These are phyloP conservation scores for Nemania bipapillata DNA, from an alignment of 2,329 filamentous ascomycete species.

Conservation along the genomic window DNA sequence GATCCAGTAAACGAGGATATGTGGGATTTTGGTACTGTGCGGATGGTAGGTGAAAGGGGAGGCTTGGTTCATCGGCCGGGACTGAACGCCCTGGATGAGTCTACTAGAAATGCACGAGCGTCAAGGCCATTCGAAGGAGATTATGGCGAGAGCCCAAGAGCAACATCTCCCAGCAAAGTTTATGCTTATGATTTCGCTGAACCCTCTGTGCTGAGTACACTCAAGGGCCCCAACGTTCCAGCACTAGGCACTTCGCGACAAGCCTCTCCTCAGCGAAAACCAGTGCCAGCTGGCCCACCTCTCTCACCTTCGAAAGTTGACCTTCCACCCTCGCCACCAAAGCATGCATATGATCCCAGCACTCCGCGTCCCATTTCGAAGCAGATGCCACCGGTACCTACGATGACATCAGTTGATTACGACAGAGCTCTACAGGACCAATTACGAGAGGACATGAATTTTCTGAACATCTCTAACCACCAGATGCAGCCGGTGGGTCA, in stretches of 20 bases:
- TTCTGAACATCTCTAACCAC: conserved; percentile 61
- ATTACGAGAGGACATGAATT: conserved; percentile 70
- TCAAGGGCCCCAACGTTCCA: conserved; percentile 61
- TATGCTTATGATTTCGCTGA: conserved; percentile 58
- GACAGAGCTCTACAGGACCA: conserved; percentile 70
- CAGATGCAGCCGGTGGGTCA: conserved; percentile 40
- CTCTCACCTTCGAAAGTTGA: conserved; percentile 69
- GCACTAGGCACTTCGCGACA: conserved; percentile 64
- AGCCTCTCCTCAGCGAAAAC: conserved; percentile 69
- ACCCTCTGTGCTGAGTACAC: conserved; percentile 62
- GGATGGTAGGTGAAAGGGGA: conserved; percentile 76
- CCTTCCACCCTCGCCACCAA: conserved; percentile 68
- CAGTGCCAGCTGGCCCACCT: conserved; percentile 54
- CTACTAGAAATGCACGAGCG: conserved; percentile 79
- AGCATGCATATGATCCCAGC: conserved; percentile 56
- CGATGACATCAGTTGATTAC: conserved; percentile 67
- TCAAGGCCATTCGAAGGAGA: conserved; percentile 65
- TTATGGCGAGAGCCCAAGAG: conserved; percentile 64
- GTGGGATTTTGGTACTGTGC: conserved; percentile 98
- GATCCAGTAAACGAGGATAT: conserved; percentile 78
- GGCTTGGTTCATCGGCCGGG: conserved; percentile 66
- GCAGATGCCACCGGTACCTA: conserved; percentile 60
- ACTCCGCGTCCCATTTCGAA: conserved; percentile 61
- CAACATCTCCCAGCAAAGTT: conserved; percentile 64
- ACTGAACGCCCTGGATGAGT: conserved; percentile 79